A percentile compares a stretch with the other conserved stretches of the same genome.
Conservation (phyloP, 371 early-diverging fungal species). For the Rhizopus delemar region DNA sequence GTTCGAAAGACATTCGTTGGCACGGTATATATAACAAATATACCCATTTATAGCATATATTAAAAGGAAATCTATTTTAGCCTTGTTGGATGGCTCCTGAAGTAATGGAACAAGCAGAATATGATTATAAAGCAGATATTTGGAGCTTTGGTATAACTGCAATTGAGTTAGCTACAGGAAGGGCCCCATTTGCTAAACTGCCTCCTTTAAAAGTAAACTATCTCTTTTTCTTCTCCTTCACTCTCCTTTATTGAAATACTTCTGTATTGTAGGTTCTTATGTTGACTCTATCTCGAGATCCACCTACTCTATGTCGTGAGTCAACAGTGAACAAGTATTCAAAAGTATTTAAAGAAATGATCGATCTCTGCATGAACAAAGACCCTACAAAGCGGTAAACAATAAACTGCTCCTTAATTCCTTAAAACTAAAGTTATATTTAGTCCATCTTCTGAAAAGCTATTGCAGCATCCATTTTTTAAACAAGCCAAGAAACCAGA, state of each 20-base stretch:
- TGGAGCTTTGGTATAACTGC: slow-evolving; percentile 93
- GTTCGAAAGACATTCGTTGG: slow-evolving; percentile 75
- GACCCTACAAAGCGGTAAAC: slow-evolving; percentile 75
- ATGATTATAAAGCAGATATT: slow-evolving; percentile 86
- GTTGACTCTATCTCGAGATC: slow-evolving; percentile 86
- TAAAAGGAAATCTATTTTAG: slow-evolving; percentile 2
- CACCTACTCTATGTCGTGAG: slow-evolving; percentile 82
- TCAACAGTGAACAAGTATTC: slow-evolving; percentile 72
- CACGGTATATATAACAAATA: slow-evolving; percentile 30
- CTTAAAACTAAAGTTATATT: neutral
- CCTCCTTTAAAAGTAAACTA: slow-evolving; percentile 72
- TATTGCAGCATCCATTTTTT: slow-evolving; percentile 79
- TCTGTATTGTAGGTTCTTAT: slow-evolving; percentile 58
- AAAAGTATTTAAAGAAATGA: slow-evolving; percentile 82
- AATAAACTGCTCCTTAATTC: neutral
- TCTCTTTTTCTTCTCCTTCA: neutral
- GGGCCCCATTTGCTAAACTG: slow-evolving; percentile 87
- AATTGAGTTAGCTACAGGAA: slow-evolving; percentile 83
- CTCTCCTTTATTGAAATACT: neutral
- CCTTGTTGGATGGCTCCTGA: slow-evolving; percentile 90
- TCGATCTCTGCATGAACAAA: slow-evolving; percentile 81
- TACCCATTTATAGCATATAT: neutral
- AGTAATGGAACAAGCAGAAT: slow-evolving; percentile 69
- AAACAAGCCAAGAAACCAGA: slow-evolving; percentile 73
- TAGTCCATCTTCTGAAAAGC: slow-evolving; percentile 79